Evolutionary conservation across 768 basidiomycete species (phyloP).

Genomic region (Tulasnella calospora): DNA sequence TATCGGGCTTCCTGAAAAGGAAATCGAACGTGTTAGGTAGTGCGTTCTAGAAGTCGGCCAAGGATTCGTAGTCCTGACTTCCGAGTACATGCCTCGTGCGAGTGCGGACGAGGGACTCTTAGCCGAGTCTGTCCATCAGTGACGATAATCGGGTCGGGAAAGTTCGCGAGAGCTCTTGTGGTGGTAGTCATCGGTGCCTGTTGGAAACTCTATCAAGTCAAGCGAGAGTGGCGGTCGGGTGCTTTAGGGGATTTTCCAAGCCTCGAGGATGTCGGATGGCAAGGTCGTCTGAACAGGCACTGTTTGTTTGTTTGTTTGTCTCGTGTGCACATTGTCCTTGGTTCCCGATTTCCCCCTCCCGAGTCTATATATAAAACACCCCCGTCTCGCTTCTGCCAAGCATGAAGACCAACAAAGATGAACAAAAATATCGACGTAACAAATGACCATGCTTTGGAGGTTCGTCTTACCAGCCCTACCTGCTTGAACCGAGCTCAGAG

Average conservation of each 20-base stretch:
- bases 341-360: no score
- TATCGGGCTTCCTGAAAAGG: neutral
- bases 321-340: neutral
- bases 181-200: neutral
- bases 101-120: slow-evolving; percentile 1
- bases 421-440: no score
- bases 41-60: neutral
- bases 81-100: slow-evolving; percentile 2
- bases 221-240: neutral
- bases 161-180: neutral
- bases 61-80: neutral
- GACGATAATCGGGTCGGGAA: neutral
- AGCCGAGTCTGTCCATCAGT: slow-evolving; percentile 6
- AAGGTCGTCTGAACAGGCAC: neutral
- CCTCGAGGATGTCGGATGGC: neutral
- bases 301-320: neutral
- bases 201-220: neutral
- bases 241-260: neutral
- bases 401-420: no score
- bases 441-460: no score
- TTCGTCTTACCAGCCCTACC: no score
- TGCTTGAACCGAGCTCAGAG: no score
- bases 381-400: no score
- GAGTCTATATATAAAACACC: no score
- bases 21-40: neutral